Percentiles rank a stretch among this genome's conserved stretches.
Conservation (phyloP, 2,329 filamentous ascomycete species). For the Aureobasidium sp. region DNA sequence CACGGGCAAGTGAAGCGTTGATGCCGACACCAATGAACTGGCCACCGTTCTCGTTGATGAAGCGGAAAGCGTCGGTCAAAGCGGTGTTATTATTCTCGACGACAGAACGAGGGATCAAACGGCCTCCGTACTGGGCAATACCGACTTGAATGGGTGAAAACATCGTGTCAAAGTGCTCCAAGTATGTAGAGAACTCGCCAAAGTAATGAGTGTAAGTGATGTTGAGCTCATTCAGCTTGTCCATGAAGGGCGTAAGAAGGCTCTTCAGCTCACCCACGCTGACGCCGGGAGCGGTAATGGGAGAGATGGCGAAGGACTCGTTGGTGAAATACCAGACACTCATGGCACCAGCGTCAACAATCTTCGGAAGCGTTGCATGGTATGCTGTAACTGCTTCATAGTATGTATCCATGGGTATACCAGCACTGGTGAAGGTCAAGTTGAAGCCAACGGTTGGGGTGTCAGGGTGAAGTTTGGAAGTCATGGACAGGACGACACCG, state of each 20-base stretch:
- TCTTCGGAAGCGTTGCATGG: conserved; percentile 40
- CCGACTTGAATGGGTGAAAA: conserved; percentile 29
- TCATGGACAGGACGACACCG: conserved; percentile 51
- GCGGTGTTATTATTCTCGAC: conserved; percentile 27
- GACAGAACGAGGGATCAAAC: conserved; percentile 31
- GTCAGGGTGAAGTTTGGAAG: conserved; percentile 45
- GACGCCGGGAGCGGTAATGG: conserved; percentile 44
- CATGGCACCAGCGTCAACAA: conserved; percentile 46
- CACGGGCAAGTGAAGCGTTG: conserved; percentile 31
- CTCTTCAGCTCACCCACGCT: conserved; percentile 36
- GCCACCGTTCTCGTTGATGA: conserved; percentile 30
- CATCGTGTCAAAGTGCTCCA: conserved; percentile 30
- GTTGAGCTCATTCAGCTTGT: conserved; percentile 33
- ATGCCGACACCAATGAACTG: conserved; percentile 35
- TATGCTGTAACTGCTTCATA: conserved; percentile 45
- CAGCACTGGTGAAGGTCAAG: conserved; percentile 34
- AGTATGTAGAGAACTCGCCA: conserved; percentile 29
- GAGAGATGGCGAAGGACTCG: conserved; percentile 42
- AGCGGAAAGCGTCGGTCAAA: conserved; percentile 30
- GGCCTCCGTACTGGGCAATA: conserved; percentile 24
- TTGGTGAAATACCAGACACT: conserved; percentile 46
- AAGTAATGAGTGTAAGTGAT: conserved; percentile 30
- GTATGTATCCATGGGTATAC: conserved; percentile 35
- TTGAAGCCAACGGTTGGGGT: conserved; percentile 38
- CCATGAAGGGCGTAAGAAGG: conserved; percentile 42